These are phyloP conservation scores for Nepenthes gracilis DNA, from an alignment of 148 eudicot genomes.

Conservation along the genomic window DNA sequence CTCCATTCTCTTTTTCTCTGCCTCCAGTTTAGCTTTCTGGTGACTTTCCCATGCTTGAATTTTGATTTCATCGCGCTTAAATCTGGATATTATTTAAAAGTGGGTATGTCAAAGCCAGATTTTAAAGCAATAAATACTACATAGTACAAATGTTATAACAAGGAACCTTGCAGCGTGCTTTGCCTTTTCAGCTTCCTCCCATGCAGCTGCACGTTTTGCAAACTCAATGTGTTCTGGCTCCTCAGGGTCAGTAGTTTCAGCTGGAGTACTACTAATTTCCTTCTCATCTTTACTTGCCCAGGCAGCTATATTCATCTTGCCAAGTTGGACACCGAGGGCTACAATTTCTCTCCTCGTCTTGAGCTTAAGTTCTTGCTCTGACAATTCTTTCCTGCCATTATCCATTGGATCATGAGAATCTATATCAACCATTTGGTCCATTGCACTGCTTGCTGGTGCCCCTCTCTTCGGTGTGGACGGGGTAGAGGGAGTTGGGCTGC, in stretches of 20 bases:
- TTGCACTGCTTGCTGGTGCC: constrained; percentile 32
- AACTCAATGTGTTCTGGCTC: constrained; percentile 41
- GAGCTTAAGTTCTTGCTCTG: constrained; percentile 72
- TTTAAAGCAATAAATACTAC: neutral
- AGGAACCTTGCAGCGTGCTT: constrained; percentile 71
- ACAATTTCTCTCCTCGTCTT: constrained; percentile 84
- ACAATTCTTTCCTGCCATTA: constrained; percentile 35
- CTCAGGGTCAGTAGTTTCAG: constrained; percentile 16
- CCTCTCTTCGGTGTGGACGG: constrained; percentile 82
- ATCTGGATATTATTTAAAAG: constrained; percentile 27
- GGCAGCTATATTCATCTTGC: constrained; percentile 92
- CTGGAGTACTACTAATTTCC: constrained; percentile 27
- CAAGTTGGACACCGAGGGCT: constrained; percentile 91
- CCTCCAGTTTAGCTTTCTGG: constrained; percentile 74
- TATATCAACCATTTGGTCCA: constrained; percentile 15
- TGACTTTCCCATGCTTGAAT: constrained; percentile 97
- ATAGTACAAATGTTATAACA: neutral
- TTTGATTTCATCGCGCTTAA: constrained; percentile 76
- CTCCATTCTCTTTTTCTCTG: constrained; percentile 88
- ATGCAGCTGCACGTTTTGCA: constrained; percentile 74
- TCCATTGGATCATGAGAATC: constrained; percentile 13
- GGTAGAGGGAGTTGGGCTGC: constrained; percentile 80
- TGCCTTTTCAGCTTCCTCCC: constrained; percentile 93
- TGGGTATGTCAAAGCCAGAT: neutral
- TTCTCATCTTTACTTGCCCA: constrained; percentile 96